phyloP scores from a whole-genome alignment of 2,329 filamentous ascomycete genomes.

The Xylariaceae sp. region DNA sequence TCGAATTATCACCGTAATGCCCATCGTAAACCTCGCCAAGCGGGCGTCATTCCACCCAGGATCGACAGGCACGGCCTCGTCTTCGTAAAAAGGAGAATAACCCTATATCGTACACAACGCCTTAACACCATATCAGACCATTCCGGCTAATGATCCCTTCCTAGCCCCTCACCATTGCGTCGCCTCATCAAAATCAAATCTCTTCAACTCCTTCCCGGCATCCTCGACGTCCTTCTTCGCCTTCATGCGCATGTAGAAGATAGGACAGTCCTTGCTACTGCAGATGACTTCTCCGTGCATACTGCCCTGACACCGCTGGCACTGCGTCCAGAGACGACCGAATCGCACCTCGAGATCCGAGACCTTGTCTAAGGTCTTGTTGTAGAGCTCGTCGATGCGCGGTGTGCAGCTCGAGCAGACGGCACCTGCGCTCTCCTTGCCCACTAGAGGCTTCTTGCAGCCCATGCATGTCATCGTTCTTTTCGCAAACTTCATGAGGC shows the following conservation, averaged over 20 bases:
- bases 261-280: conserved; percentile 91
- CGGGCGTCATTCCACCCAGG: too few species aligned
- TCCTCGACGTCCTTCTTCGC: conserved; percentile 98
- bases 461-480: conserved; percentile 98
- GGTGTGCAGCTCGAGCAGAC: conserved; percentile 83
- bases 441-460: conserved; percentile 90
- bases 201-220: conserved; percentile 77
- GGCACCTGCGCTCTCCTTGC: conserved; percentile 73
- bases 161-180: conserved; percentile 47
- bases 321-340: conserved; percentile 93
- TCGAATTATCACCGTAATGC: too few species aligned
- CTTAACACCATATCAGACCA: not conserved
- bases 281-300: conserved; percentile 99
- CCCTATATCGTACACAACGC: too few species aligned
- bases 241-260: conserved; percentile 99
- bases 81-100: too few species aligned
- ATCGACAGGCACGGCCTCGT: too few species aligned
- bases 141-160: not conserved
- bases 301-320: conserved; percentile 93
- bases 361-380: conserved; percentile 80
- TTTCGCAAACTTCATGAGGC: conserved; percentile 97
- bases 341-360: conserved; percentile 92
- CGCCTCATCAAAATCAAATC: conserved; percentile 83
- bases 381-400: conserved; percentile 86
- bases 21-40: too few species aligned